Evolutionary conservation across 1,284 basidiomycete species (phyloP), one percentile per base, ranked within the genome.

Genomic region (Peniophora sp.): DNA sequence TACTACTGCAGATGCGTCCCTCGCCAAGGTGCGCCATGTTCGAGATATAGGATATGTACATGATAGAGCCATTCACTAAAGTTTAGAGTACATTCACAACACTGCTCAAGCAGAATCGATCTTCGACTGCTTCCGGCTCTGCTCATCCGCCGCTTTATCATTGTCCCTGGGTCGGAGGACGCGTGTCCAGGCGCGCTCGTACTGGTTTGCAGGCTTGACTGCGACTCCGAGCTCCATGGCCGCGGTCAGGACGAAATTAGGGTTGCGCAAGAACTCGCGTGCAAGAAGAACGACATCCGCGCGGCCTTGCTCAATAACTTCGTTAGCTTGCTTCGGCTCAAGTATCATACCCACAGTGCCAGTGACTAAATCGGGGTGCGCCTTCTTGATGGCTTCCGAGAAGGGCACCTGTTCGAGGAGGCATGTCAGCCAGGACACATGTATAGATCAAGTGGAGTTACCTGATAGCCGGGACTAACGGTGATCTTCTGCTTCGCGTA

Each of bases 301-400:
- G 59, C 85, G 77, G 19, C 81, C 81, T 1, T 76, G 68, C 55
- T 78, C 70, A 25, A 92, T 63, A 59, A 85, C 81, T 5, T 74
- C 72, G 62, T 92, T 83, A 2, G 85, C 85, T 60, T 85, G 74
- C 20, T 71, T 57, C 2, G 83, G 74, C 11, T 79, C 73, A 0
- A 79, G 85, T 60, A 93, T 87, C 47, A 87, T 63, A 2, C 90
- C 90, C 16, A 92, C 89, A 1, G 84, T 64, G 14, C 81, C 80
- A 50, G 89, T 66, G 3, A 70, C 59, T n/a, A 89, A 58, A 36
- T 74, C 65, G 0, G 80, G 78, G 53, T 83, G 68, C 3, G 78
- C 73, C 53, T 78, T 74, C 70, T 89, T 89, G 59, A 92, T 64
- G 35, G 73, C 76, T 56, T 78, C 80, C 0, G 89, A 81, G 59